Conservation (phyloP, 768 basidiomycete species). For the Kwoniella heveanensis region DNA sequence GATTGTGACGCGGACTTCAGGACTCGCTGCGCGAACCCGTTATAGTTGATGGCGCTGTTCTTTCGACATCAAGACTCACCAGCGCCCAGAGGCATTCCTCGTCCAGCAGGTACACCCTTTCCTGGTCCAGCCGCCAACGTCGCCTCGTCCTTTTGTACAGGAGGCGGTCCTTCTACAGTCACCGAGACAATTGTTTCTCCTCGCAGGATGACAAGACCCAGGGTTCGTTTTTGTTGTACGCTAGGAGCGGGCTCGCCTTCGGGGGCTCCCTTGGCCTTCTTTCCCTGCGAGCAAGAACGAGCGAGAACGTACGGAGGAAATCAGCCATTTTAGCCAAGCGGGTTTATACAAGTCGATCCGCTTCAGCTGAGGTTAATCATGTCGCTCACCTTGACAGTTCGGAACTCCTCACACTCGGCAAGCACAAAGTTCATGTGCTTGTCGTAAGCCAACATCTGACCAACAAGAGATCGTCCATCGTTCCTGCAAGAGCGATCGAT, state of each 20-base stretch:
- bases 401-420: conserved; percentile 97
- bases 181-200: conserved; percentile 96
- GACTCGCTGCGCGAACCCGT: no score
- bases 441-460: conserved; percentile 99
- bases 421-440: conserved; percentile 99
- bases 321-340: background rate
- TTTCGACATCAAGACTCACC: no score
- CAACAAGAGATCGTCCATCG: conserved; percentile 92
- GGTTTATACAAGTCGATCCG: background rate
- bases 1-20: no score
- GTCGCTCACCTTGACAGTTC: conserved; percentile 81
- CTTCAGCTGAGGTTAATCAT: background rate
- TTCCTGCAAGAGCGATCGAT: conserved; percentile 37
- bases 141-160: conserved; percentile 84
- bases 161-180: conserved; percentile 92
- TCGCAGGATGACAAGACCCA: conserved; percentile 94
- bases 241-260: conserved; percentile 60
- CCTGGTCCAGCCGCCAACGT: conserved; percentile 84
- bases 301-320: background rate
- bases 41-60: no score
- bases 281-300: conserved; percentile 55
- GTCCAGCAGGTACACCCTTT: conserved; percentile 91
- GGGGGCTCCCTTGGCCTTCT: conserved; percentile 62
- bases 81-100: conserved; percentile 76
- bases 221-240: conserved; percentile 92